Conservation (phyloP, 1,139 yeast genomes). For the Geotrichum klebahnii region DNA sequence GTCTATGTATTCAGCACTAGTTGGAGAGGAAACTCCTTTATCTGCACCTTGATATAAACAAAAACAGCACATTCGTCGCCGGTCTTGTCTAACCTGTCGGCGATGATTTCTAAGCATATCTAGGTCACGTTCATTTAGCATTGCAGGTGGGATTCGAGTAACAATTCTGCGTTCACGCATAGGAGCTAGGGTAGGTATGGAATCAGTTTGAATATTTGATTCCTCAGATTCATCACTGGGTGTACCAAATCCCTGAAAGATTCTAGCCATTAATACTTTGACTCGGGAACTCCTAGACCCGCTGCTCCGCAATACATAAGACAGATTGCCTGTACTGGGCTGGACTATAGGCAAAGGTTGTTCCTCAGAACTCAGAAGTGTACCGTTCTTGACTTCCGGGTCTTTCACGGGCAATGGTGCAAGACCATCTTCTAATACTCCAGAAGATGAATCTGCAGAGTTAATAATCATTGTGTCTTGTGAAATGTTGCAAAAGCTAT, state of each 20-base stretch:
- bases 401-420: no score
- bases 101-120: constrained; percentile 12
- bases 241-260: neutral
- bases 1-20: neutral
- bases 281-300: neutral
- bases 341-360: no score
- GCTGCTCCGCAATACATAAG: neutral
- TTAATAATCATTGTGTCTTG: no score
- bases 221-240: neutral
- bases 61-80: constrained; percentile 13
- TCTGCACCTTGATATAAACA: constrained; percentile 1
- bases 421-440: no score
- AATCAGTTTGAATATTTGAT: neutral
- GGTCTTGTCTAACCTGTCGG: constrained; percentile 7
- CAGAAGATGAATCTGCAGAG: no score
- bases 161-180: constrained; percentile 3
- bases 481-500: no score
- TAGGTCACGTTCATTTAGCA: constrained; percentile 12
- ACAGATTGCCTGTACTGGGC: neutral
- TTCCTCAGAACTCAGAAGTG: no score
- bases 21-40: neutral
- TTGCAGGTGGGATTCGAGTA: constrained; percentile 4
- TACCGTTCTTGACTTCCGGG: no score
- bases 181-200: constrained; percentile 9
- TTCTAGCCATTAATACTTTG: neutral